Base-by-base conservation (phyloP, 148 eudicot species). In the Amaranthus cruentus region DNA sequence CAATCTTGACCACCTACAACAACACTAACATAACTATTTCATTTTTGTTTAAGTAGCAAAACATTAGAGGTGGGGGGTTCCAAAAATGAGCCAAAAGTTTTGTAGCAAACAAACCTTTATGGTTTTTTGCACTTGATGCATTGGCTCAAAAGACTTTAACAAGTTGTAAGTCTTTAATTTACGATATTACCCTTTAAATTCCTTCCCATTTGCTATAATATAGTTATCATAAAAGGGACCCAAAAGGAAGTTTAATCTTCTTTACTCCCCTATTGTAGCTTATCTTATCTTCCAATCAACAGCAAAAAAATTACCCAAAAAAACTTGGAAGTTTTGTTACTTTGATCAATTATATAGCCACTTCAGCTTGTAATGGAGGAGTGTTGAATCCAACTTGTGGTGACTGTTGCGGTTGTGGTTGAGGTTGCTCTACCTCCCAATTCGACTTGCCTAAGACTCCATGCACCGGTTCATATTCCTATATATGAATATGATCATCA, bases 381-480 rank as follows among this genome's bases (percentile, higher is more conserved):
- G 80, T 64, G 46, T 71, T 77, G 75, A 82, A 85, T 61, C 72
- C 83, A 63, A 88, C 82, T 52, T 62, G 78, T 47, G 68, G 86
- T n/a, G 67, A 78, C 47, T 77, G 76, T 50, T 74, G 78, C 47
- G 38, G 38, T 28, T 28, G 38, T 0, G 38, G 38, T 28, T 28
- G 38, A 28, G 38, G 38, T 28, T 81, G 80, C 63, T 89, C 90
- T 10, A 73, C 87, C 69, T 87, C 92, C 97, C 97, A 89, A 76
- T 75, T 76, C 44, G 87, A 71, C 79, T 86, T 86, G 59, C 80
- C 83, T 38, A 89, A 75, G 42, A 78, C 84, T 79, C 87, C 91
- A 66, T 85, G 84, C 84, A 87, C 91, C 48, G 94, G 87, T 84
- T 79, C 88, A 73, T 87, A 91, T 52, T 89, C 90, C 97, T 91